Evolutionary conservation across 768 basidiomycete species (phyloP).

Genomic region (Vararia minispora): DNA sequence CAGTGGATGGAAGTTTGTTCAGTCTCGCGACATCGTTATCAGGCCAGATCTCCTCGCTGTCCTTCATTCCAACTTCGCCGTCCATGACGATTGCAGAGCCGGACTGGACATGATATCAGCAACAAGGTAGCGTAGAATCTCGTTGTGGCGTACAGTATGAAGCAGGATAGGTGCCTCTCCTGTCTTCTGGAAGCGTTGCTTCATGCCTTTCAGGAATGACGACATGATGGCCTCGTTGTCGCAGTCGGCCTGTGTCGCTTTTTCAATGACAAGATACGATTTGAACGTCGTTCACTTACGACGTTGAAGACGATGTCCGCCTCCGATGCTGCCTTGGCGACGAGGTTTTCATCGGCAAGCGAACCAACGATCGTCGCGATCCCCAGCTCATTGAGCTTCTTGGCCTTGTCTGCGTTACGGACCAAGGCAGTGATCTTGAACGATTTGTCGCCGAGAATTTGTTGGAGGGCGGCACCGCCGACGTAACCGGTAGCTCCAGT

Average conservation of each 20-base stretch:
- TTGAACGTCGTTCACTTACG: too few species aligned
- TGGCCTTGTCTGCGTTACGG: slow-evolving; percentile 33
- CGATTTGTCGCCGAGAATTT: slow-evolving; percentile 26
- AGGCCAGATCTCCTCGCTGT: slow-evolving; percentile 30
- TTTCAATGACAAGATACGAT: too few species aligned
- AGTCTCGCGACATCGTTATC: slow-evolving; percentile 37
- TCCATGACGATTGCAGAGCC: too few species aligned
- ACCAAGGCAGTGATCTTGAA: slow-evolving; percentile 35
- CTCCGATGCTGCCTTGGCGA: slow-evolving; percentile 32
- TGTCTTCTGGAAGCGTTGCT: slow-evolving; percentile 30
- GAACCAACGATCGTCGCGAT: slow-evolving; percentile 29
- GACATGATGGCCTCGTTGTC: slow-evolving; percentile 35
- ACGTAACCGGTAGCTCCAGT: too few species aligned
- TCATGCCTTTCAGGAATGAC: slow-evolving; percentile 42
- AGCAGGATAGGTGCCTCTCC: slow-evolving; percentile 39
- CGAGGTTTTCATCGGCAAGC: slow-evolving; percentile 27
- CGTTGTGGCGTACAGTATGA: slow-evolving; percentile 50
- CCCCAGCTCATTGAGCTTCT: slow-evolving; percentile 22
- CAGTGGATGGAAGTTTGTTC: slow-evolving; percentile 31
- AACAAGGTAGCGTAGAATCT: slow-evolving; percentile 17
- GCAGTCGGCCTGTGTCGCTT: slow-evolving; percentile 26
- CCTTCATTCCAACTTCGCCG: slow-evolving; percentile 29
- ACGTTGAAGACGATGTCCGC: slow-evolving; percentile 34
- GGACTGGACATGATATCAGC: too few species aligned
- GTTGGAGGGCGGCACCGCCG: slow-evolving; percentile 34